phyloP scores from a whole-genome alignment of 768 basidiomycete genomes.

The Hygrophoropsis aurantiaca region DNA sequence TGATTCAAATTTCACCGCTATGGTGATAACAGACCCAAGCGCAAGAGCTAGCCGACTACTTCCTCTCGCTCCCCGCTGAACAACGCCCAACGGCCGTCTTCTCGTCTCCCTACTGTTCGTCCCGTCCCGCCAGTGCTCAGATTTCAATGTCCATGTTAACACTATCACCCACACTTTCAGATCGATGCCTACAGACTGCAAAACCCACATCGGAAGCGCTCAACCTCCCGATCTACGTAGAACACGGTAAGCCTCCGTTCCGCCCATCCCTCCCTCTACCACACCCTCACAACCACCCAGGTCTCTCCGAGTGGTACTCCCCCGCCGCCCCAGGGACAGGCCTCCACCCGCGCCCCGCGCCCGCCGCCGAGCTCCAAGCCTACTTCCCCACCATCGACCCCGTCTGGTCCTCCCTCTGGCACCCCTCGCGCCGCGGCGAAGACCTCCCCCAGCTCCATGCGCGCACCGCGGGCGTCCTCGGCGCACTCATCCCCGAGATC shows the following conservation, averaged over 20 bases:
- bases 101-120: constrained; percentile 80
- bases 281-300: constrained; percentile 29
- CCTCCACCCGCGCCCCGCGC: constrained; percentile 71
- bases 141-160: too few species aligned
- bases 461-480: constrained; percentile 53
- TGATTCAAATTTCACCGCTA: background rate
- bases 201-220: constrained; percentile 62
- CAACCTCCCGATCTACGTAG: constrained; percentile 68
- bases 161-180: constrained; percentile 33
- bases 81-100: constrained; percentile 76
- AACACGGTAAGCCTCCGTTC: constrained; percentile 57
- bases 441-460: constrained; percentile 59
- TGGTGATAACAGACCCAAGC: constrained; percentile 57
- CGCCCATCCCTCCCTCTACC: background rate
- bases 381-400: constrained; percentile 62
- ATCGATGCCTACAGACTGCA: constrained; percentile 86
- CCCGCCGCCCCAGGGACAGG: constrained; percentile 66
- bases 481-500: constrained; percentile 49
- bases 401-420: constrained; percentile 63
- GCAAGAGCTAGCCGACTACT: constrained; percentile 64
- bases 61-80: constrained; percentile 60
- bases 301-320: constrained; percentile 79
- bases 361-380: constrained; percentile 49
- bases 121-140: background rate
- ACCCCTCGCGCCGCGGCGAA: constrained; percentile 75